Base-by-base conservation (phyloP, 2,329 filamentous ascomycete genomes). In the Paracamarosporium sp. region DNA sequence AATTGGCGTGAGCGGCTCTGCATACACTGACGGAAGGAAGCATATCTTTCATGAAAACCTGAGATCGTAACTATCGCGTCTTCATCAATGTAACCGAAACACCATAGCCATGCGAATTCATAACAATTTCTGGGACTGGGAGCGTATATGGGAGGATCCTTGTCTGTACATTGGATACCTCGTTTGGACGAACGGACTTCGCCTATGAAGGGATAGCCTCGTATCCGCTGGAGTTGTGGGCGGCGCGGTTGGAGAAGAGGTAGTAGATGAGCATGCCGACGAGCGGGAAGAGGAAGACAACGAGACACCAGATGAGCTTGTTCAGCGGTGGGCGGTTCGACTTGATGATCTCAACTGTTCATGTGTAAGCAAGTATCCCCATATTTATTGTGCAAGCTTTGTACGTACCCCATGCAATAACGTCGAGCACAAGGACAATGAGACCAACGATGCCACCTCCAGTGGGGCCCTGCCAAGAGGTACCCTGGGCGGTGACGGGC, bases 271-370 rank as follows among this genome's bases (percentile, higher is more conserved):
- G 74, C 73, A 88, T 79, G 57, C 87, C 87, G 63, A 85, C 71
- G 47, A 89, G 78, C 4, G 87, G 87, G 78, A 89, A 88, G 60
- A 89, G 74, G 78, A 89, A 88, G 67, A 89, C 85, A 41, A 87
- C 77, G 0, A 88, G 77, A 47, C 81, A 84, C 87, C 87, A 89
- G 28, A 88, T 76, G 3, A 89, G 71, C 78, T 89, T 89, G 74
- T 82, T 78, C 20, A 77, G 71, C 20, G 82, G 76, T 4, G 86
- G 81, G 57, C 86, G 86, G 74, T 83, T 87, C 38, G 86, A 88
- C 74, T 88, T 85, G 56, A 89, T 76, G 62, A 89, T 83, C 76
- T 89, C 87, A 65, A 88, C 86, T 89, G 62, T 20, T 61, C 41
- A 33, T 24, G 45, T 35, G 60, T 72, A 55, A 73, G 65, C 62